phyloP scores from a whole-genome alignment of 495 filamentous ascomycete genomes.

The Penicillium longicatenatum region DNA sequence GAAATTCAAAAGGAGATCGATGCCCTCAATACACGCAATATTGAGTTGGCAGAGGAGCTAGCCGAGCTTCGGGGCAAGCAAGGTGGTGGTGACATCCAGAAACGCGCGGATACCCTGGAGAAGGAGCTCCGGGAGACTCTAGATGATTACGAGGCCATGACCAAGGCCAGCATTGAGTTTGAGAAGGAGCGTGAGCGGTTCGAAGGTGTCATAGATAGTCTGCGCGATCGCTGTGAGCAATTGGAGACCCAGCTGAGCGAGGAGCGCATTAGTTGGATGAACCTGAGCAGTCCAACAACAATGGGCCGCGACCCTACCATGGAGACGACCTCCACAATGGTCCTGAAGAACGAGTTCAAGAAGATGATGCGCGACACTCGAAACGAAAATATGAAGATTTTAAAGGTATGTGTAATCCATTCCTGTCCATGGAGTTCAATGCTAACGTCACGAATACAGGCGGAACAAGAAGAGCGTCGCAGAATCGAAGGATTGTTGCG shows the following conservation, averaged over 20 bases:
- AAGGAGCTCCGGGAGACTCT: conserved; percentile 80
- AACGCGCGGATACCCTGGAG: conserved; percentile 65
- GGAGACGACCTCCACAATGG: conserved; percentile 68
- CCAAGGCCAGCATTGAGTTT: conserved; percentile 78
- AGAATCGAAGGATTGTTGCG: conserved; percentile 63
- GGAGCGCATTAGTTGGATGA: conserved; percentile 71
- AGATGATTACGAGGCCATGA: conserved; percentile 83
- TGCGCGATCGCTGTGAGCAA: conserved; percentile 68
- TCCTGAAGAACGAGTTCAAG: conserved; percentile 81
- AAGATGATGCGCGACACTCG: conserved; percentile 89
- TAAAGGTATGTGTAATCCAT: conserved; percentile 58
- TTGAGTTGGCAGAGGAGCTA: conserved; percentile 60
- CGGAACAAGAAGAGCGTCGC: conserved; percentile 72
- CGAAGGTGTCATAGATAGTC: conserved; percentile 68
- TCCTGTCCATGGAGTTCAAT: conserved; percentile 3
- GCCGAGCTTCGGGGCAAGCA: conserved; percentile 50
- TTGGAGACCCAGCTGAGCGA: conserved; percentile 70
- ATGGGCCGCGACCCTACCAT: conserved; percentile 47
- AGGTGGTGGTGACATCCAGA: conserved; percentile 51
- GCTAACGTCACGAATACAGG: conserved; percentile 39
- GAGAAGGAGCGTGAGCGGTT: conserved; percentile 82
- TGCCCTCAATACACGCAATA: conserved; percentile 61
- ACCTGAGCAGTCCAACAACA: conserved; percentile 56
- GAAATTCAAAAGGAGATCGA: conserved; percentile 66
- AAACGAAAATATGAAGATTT: conserved; percentile 65